Conservation (phyloP, 176 grass and related monocot species). For the Tillandsia fasciculata region DNA sequence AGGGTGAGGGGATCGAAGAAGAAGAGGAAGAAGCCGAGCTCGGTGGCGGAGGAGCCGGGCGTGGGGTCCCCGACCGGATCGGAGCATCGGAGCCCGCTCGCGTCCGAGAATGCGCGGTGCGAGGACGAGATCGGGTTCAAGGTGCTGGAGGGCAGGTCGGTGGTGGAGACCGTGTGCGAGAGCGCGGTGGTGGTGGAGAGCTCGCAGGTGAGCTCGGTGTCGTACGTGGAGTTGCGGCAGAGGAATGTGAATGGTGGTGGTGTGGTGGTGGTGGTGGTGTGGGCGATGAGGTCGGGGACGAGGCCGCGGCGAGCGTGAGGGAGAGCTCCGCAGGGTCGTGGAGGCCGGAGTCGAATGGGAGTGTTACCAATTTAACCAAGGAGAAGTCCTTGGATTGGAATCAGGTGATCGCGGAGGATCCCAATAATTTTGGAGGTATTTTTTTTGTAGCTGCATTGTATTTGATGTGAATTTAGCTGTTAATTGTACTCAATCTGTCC, state of each 20-base stretch:
- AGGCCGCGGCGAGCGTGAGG: slow-evolving; percentile 25
- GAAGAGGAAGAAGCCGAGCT: slow-evolving; percentile 18
- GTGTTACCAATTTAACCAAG: slow-evolving; percentile 56
- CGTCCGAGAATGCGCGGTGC: background rate
- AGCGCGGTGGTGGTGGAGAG: slow-evolving; percentile 30
- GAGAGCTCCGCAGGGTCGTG: slow-evolving; percentile 26
- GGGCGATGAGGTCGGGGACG: slow-evolving; percentile 16
- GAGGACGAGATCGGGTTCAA: slow-evolving; percentile 17
- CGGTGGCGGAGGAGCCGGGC: slow-evolving; percentile 22
- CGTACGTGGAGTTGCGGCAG: slow-evolving; percentile 71
- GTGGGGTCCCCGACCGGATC: too few relatives aligned
- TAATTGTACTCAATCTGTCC: background rate
- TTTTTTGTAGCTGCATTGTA: background rate
- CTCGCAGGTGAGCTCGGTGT: slow-evolving; percentile 42
- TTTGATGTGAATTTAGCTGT: background rate
- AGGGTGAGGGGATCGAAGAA: slow-evolving; percentile 26
- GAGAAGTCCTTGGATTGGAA: slow-evolving; percentile 82
- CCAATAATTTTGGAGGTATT: slow-evolving; percentile 48
- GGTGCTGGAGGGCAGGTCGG: slow-evolving; percentile 34
- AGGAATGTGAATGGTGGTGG: slow-evolving; percentile 44
- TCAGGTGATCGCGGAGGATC: slow-evolving; percentile 51
- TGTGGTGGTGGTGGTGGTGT: slow-evolving; percentile 1
- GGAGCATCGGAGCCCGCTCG: too few relatives aligned
- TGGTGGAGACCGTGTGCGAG: slow-evolving; percentile 38
- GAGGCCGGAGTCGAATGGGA: slow-evolving; percentile 33